Conservation (phyloP, 1,284 basidiomycete genomes). For the Cryptococcus depauperatus region DNA sequence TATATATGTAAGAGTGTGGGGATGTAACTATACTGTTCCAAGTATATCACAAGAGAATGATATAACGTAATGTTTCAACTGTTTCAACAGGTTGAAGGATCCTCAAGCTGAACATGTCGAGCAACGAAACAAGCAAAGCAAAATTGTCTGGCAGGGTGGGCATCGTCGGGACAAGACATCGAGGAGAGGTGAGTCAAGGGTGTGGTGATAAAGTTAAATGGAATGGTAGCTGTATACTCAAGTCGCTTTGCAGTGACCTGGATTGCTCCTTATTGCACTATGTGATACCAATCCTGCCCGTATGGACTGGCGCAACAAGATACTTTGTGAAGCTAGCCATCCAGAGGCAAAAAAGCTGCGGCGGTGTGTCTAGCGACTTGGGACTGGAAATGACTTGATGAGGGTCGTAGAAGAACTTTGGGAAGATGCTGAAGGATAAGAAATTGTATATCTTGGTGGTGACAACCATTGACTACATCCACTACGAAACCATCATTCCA, state of each 20-base stretch:
- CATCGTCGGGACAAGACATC: conserved; percentile 39
- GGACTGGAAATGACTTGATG: conserved; percentile 3
- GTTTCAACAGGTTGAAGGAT: no score
- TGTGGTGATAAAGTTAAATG: background rate
- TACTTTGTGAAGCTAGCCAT: conserved; percentile 46
- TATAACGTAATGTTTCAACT: no score
- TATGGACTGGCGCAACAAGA: conserved; percentile 49
- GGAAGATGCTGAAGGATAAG: conserved; percentile 50
- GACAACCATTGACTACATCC: conserved; percentile 52
- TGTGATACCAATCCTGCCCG: conserved; percentile 51
- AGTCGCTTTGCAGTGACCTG: conserved; percentile 18
- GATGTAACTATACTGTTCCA: no score
- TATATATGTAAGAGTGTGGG: no score
- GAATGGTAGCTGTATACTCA: background rate
- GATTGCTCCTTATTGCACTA: conserved; percentile 47
- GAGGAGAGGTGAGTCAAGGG: conserved; percentile 30
- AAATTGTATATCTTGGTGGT: conserved; percentile 51
- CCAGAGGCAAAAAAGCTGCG: conserved; percentile 25
- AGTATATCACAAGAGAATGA: no score
- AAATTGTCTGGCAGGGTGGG: conserved; percentile 32
- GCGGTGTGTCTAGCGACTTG: conserved; percentile 10
- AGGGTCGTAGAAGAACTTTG: conserved; percentile 42
- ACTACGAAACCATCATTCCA: conserved; percentile 50
- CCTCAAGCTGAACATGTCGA: no score
- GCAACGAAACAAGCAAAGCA: no score